A percentile compares a stretch with the other conserved stretches of the same genome.
Conservation (phyloP, 129 eudicot species). For the Arctium lappa region DNA sequence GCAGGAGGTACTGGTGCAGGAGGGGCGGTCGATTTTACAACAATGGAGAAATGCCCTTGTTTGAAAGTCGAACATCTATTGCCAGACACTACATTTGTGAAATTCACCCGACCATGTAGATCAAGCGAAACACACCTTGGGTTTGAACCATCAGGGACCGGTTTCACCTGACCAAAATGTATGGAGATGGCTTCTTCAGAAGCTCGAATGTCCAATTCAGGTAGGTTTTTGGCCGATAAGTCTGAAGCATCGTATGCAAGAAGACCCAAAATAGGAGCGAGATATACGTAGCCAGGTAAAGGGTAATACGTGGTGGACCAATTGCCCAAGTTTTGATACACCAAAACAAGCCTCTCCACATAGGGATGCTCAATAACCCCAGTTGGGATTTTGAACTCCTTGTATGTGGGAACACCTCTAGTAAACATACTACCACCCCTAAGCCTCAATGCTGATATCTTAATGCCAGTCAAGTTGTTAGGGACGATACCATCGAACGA, state of each 20-base stretch:
- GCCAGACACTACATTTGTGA: conserved; percentile 47
- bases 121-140: conserved; percentile 59
- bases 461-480: conserved; percentile 60
- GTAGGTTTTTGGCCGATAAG: conserved; percentile 40
- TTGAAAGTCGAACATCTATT: conserved; percentile 48
- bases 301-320: conserved; percentile 58
- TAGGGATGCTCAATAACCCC: conserved; percentile 55
- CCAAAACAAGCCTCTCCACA: conserved; percentile 67
- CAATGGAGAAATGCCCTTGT: conserved; percentile 85
- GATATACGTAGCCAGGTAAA: conserved; percentile 46
- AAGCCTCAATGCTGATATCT: conserved; percentile 63
- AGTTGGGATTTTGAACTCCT: conserved; percentile 56
- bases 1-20: conserved; percentile 26
- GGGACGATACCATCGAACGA: conserved; percentile 54
- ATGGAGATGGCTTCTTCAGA: conserved; percentile 51
- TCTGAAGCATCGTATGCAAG: conserved; percentile 70
- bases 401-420: conserved; percentile 49
- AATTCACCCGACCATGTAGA: conserved; percentile 47
- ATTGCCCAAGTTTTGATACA: conserved; percentile 74
- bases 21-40: conserved; percentile 39
- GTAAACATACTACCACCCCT: conserved; percentile 69
- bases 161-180: conserved; percentile 39
- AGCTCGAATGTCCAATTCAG: conserved; percentile 46
- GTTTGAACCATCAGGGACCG: conserved; percentile 37
- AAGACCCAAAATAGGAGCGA: conserved; percentile 75